Conservation (phyloP, 2,329 filamentous ascomycete species). For the Trichoderma gracile region DNA sequence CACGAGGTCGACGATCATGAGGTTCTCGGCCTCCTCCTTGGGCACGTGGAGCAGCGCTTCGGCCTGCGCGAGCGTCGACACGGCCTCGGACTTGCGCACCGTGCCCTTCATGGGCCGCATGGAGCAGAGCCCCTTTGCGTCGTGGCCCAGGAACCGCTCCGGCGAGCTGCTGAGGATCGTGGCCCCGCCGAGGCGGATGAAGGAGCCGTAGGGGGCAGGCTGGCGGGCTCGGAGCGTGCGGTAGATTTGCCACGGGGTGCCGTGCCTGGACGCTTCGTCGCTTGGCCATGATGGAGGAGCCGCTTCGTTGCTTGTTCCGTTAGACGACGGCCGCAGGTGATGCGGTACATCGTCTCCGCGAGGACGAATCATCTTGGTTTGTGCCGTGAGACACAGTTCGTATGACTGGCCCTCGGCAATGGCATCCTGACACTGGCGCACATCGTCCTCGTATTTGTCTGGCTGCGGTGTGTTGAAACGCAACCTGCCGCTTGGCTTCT, state of each 20-base stretch:
- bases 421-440: constrained; percentile 67
- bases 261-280: constrained; percentile 19
- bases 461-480: constrained; percentile 45
- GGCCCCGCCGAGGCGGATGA: constrained; percentile 66
- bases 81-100: constrained; percentile 71
- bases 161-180: constrained; percentile 83
- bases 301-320: background rate
- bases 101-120: constrained; percentile 98
- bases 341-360: constrained; percentile 46
- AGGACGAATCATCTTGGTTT: constrained; percentile 62
- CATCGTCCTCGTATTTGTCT: constrained; percentile 63
- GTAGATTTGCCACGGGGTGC: constrained; percentile 69
- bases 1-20: constrained; percentile 98
- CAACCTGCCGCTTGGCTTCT: constrained; percentile 25
- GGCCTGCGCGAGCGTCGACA: constrained; percentile 69
- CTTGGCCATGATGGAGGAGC: background rate
- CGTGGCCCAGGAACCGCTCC: constrained; percentile 76
- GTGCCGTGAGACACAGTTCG: constrained; percentile 79
- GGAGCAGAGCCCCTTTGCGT: constrained; percentile 59
- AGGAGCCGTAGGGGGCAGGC: constrained; percentile 83
- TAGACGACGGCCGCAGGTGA: constrained; percentile 23
- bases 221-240: constrained; percentile 68
- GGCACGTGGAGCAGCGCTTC: constrained; percentile 71
- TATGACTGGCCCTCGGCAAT: constrained; percentile 81
- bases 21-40: constrained; percentile 92